Conservation (phyloP, 163 green algal genomes). For the Trebouxiophyceae sp. region DNA sequence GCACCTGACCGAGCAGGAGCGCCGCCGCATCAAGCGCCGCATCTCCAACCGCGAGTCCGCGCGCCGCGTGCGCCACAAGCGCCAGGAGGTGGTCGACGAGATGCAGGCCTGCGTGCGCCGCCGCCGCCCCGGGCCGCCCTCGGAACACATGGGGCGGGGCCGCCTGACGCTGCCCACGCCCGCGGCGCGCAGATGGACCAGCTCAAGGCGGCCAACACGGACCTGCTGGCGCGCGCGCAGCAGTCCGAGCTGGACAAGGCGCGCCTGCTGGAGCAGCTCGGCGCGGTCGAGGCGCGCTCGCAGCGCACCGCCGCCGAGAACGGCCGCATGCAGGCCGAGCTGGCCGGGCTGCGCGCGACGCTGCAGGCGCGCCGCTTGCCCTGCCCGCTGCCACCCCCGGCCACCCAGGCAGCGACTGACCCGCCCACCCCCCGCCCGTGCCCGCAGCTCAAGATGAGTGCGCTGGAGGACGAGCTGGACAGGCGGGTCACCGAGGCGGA, state of each 20-base stretch:
- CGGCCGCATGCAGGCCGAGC: no score
- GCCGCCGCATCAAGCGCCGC: slow-evolving; percentile 22
- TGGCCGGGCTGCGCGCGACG: no score
- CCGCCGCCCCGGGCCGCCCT: not conserved
- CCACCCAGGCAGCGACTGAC: no score
- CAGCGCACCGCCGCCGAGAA: no score
- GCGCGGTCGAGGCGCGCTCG: no score
- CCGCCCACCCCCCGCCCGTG: no score
- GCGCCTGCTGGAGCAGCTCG: not conserved
- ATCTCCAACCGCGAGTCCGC: slow-evolving; percentile 43
- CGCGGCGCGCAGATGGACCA: not conserved
- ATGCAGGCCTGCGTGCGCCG: slow-evolving; percentile 3
- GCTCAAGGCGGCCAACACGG: not conserved
- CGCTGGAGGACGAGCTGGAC: no score
- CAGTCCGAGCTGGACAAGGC: not conserved
- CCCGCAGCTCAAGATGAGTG: no score
- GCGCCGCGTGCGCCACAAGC: slow-evolving; percentile 31
- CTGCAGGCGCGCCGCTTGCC: no score
- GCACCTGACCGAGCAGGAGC: slow-evolving; percentile 23
- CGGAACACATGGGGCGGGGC: not conserved
- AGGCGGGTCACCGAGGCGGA: no score
- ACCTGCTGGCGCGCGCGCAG: not conserved
- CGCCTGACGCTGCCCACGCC: no score
- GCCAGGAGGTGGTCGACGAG: slow-evolving; percentile 26
- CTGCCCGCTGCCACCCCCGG: no score